Percentiles rank a stretch among this genome's conserved stretches.
These are phyloP conservation scores for Clavariopsis aquatica DNA, from an alignment of 495 filamentous ascomycete species.

Conservation along the genomic window DNA sequence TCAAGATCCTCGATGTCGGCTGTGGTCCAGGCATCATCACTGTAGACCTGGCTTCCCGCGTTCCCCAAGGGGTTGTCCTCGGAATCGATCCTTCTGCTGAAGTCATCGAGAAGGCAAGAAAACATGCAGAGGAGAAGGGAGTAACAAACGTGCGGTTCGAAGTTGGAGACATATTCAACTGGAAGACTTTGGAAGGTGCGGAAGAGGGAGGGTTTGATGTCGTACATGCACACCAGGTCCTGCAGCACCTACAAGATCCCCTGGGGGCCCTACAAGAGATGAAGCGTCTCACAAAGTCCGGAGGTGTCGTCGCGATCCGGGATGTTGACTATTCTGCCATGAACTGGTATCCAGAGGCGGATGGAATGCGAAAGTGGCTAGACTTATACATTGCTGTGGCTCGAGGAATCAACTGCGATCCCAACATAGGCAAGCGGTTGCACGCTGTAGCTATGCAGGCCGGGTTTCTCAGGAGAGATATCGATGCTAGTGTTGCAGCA, in stretches of 20 bases:
- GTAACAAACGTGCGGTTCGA: conserved; percentile 52
- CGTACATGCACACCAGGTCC: conserved; percentile 36
- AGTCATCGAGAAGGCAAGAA: conserved; percentile 48
- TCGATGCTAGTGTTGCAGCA: conserved; percentile 46
- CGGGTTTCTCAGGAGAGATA: conserved; percentile 46
- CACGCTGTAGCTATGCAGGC: conserved; percentile 55
- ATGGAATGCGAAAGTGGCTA: conserved; percentile 49
- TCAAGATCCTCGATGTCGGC: conserved; percentile 59
- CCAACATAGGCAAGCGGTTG: conserved; percentile 53
- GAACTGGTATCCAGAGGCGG: conserved; percentile 49
- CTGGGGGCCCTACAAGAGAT: conserved; percentile 32
- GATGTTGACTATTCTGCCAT: conserved; percentile 46
- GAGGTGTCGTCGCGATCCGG: conserved; percentile 31
- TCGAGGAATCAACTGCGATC: conserved; percentile 50
- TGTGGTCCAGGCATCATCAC: conserved; percentile 63
- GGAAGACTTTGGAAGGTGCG: conserved; percentile 13
- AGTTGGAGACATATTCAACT: conserved; percentile 48
- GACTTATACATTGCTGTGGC: conserved; percentile 48
- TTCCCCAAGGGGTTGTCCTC: conserved; percentile 51
- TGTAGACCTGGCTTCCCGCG: conserved; percentile 51
- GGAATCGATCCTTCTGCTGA: conserved; percentile 42
- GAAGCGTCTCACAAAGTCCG: conserved; percentile 26
- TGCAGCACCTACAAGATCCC: conserved; percentile 35
- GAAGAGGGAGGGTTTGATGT: conserved; percentile 32
- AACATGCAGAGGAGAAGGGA: conserved; percentile 43